These are phyloP conservation scores for Toxoplasma gondii DNA, from an alignment of 169 alveolate genomes.

Conservation along the genomic window DNA sequence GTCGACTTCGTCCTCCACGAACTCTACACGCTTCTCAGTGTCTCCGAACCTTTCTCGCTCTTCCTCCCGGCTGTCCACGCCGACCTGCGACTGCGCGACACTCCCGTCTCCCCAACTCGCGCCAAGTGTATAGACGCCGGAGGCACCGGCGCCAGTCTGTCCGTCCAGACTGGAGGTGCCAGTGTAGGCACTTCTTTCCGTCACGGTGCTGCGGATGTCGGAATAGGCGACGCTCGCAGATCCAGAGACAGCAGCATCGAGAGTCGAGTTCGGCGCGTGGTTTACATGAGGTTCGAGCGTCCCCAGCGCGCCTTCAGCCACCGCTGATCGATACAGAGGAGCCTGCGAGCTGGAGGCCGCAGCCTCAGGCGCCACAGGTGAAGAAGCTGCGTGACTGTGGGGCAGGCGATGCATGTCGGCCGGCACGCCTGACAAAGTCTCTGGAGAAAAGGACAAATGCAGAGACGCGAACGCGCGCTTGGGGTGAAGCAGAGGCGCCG, in stretches of 20 bases:
- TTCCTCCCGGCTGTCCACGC: neutral
- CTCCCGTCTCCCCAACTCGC: neutral
- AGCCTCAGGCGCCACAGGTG: neutral
- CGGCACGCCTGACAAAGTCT: neutral
- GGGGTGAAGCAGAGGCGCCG: no score
- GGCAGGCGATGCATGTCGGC: neutral
- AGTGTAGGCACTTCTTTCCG: slow-evolving; percentile 4
- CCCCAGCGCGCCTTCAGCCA: no score
- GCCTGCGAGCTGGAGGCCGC: no score
- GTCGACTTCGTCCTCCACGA: neutral
- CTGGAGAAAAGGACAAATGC: neutral
- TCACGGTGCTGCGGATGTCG: neutral
- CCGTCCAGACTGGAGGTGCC: slow-evolving; percentile 10
- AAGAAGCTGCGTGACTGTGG: neutral
- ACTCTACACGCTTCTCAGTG: neutral
- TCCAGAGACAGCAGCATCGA: neutral
- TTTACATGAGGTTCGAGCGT: no score
- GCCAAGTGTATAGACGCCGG: neutral
- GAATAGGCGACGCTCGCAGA: neutral
- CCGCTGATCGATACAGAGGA: no score
- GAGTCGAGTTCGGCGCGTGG: no score
- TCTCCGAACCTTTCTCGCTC: neutral
- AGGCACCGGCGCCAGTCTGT: neutral
- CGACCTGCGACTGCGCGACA: neutral
- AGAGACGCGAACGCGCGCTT: no score